These are phyloP conservation scores for Penicillium frequentans DNA, from an alignment of 2,329 filamentous ascomycete species.

Conservation along the genomic window DNA sequence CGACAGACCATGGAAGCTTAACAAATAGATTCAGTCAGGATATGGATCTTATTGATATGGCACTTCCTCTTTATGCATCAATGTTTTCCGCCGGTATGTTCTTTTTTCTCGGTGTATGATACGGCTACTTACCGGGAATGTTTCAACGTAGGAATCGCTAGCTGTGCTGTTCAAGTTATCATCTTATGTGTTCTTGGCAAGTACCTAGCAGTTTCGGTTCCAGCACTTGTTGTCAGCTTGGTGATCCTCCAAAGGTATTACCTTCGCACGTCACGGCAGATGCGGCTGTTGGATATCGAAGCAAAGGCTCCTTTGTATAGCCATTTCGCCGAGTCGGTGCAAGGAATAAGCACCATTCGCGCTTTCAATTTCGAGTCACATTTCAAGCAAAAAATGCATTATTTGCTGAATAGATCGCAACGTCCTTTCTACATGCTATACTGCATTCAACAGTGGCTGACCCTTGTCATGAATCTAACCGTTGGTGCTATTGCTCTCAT, in stretches of 20 bases:
- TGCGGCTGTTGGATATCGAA: conserved; percentile 36
- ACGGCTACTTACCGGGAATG: neutral
- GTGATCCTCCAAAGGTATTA: conserved; percentile 13
- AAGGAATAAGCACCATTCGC: conserved; percentile 51
- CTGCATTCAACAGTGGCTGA: conserved; percentile 46
- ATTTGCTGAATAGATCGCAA: too few species aligned
- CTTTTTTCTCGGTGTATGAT: too few species aligned
- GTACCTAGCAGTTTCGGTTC: neutral
- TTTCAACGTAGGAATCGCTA: too few species aligned
- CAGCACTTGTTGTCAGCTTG: neutral
- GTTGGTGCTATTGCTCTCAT: conserved; percentile 28
- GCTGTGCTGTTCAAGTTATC: neutral
- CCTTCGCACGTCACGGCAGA: conserved; percentile 41
- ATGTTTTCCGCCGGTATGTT: neutral
- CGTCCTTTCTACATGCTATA: conserved; percentile 47
- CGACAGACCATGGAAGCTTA: neutral
- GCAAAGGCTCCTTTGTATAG: neutral
- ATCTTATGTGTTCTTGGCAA: neutral
- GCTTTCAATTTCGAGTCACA: conserved; percentile 35
- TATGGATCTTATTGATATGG: neutral
- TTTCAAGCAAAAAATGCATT: too few species aligned
- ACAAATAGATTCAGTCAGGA: neutral
- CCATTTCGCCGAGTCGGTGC: neutral
- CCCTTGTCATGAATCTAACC: conserved; percentile 34
- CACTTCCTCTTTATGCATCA: neutral